phyloP scores from a whole-genome alignment of 768 basidiomycete species.

The Trametes cubensis region DNA sequence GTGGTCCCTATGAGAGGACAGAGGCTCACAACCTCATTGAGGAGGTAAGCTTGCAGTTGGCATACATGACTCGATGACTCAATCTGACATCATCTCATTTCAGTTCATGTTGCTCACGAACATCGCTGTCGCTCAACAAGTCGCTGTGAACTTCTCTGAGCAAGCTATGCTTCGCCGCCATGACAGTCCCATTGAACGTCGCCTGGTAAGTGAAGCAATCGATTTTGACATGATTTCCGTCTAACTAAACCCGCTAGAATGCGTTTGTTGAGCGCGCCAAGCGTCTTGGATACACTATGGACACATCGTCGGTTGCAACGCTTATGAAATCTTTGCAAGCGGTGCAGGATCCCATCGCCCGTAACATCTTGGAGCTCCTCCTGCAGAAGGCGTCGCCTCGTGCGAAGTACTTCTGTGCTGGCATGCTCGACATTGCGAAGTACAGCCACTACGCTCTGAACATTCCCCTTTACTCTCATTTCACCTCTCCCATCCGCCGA shows the following conservation, averaged over 20 bases:
- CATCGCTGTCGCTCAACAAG: conserved; percentile 85
- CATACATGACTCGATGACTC: background rate
- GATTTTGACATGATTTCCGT: background rate
- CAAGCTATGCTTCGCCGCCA: conserved; percentile 96
- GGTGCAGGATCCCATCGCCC: conserved; percentile 72
- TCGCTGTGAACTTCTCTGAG: conserved; percentile 93
- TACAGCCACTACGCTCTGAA: conserved; percentile 93
- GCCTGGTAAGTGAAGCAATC: conserved; percentile 59
- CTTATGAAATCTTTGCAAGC: conserved; percentile 85
- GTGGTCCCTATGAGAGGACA: conserved; percentile 59
- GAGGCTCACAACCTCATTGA: conserved; percentile 85
- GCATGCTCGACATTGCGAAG: conserved; percentile 99
- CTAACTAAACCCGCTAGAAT: conserved; percentile 48
- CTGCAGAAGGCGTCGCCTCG: conserved; percentile 90
- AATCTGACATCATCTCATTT: conserved; percentile 1
- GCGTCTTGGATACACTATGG: conserved; percentile 81
- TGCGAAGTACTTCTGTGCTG: conserved; percentile 98
- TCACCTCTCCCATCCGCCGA: conserved; percentile 90
- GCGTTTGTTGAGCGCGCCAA: conserved; percentile 79
- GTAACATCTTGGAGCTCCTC: conserved; percentile 78
- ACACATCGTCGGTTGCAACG: conserved; percentile 74
- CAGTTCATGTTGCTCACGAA: conserved; percentile 96
- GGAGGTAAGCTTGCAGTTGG: conserved; percentile 61
- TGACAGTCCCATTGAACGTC: conserved; percentile 89
- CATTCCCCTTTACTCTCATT: conserved; percentile 90